Percentiles rank a stretch among this genome's conserved stretches.
phyloP scores from a whole-genome alignment of 345 rosid genomes.

The Euphorbia lathyris region DNA sequence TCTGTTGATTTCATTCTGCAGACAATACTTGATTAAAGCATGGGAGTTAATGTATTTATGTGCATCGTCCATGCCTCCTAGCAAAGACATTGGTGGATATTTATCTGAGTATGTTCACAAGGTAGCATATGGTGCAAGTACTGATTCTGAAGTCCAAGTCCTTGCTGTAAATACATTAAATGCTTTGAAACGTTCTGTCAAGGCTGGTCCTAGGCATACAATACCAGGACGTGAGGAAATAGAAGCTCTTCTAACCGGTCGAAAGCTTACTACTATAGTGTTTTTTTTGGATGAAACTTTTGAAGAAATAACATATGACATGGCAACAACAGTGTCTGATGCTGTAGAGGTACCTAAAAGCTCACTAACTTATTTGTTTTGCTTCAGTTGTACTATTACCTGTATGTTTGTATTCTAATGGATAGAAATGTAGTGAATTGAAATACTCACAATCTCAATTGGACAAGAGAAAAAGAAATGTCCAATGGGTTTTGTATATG shows the following conservation, averaged over 20 bases:
- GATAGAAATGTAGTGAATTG: not conserved
- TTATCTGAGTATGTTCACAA: conserved; percentile 87
- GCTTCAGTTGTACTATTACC: too few relatives aligned
- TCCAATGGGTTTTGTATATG: not conserved
- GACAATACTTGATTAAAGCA: conserved; percentile 80
- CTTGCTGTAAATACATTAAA: conserved; percentile 81
- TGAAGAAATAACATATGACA: conserved; percentile 94
- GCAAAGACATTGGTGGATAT: conserved; percentile 94
- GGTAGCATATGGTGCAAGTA: conserved; percentile 60
- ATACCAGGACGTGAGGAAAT: conserved; percentile 95
- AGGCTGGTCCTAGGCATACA: conserved; percentile 89
- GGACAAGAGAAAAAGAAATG: not conserved
- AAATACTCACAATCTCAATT: not conserved
- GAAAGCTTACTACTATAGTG: conserved; percentile 91
- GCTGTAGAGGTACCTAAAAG: conserved; percentile 82
- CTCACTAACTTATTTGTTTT: not conserved
- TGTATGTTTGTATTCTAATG: not conserved
- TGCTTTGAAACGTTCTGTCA: conserved; percentile 85
- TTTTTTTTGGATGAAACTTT: conserved; percentile 97
- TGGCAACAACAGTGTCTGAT: conserved; percentile 94
- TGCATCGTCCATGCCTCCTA: conserved; percentile 97
- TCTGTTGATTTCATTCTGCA: conserved; percentile 26
- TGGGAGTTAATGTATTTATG: conserved; percentile 97
- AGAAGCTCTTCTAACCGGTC: conserved; percentile 80
- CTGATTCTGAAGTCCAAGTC: conserved; percentile 71